These are phyloP conservation scores for Cenchrus americanus DNA, from an alignment of 176 grass and related monocot genomes.

Conservation along the genomic window DNA sequence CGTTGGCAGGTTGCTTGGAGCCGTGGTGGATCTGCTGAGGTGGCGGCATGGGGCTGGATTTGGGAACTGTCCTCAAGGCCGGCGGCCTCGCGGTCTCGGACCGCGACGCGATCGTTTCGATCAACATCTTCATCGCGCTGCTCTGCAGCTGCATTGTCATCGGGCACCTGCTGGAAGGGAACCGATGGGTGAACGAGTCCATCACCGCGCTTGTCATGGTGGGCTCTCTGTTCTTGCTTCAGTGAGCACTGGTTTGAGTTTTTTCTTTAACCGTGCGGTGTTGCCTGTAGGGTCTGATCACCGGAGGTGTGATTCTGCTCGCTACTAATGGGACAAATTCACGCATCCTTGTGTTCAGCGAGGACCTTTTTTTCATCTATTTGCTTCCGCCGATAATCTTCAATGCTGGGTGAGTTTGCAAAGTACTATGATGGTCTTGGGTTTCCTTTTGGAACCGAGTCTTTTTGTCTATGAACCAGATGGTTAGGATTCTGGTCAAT, in stretches of 20 bases:
- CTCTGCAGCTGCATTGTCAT: constrained; percentile 90
- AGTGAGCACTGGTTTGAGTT: not conserved
- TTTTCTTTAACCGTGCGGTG: not conserved
- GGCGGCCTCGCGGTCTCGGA: constrained; percentile 44
- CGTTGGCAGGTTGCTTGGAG: constrained; percentile 23
- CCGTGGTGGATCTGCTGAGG: constrained; percentile 34
- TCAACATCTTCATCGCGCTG: constrained; percentile 87
- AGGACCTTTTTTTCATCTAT: constrained; percentile 93
- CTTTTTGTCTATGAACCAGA: not conserved
- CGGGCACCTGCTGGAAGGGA: constrained; percentile 89
- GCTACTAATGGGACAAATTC: constrained; percentile 61
- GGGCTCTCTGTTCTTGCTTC: constrained; percentile 26
- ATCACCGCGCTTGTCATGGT: constrained; percentile 82
- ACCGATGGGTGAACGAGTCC: constrained; percentile 88
- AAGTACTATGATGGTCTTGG: not conserved
- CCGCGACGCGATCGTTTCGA: constrained; percentile 67
- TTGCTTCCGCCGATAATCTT: constrained; percentile 98
- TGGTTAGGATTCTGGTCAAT: not conserved
- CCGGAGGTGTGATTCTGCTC: constrained; percentile 75
- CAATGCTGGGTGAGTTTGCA: constrained; percentile 85
- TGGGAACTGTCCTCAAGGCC: constrained; percentile 43
- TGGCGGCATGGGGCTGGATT: constrained; percentile 50
- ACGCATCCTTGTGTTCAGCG: constrained; percentile 79
- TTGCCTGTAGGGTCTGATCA: constrained; percentile 68
- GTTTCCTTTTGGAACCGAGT: not conserved